These are phyloP conservation scores for Bauhinia variegata DNA, from an alignment of 306 rosid species.

Conservation along the genomic window DNA sequence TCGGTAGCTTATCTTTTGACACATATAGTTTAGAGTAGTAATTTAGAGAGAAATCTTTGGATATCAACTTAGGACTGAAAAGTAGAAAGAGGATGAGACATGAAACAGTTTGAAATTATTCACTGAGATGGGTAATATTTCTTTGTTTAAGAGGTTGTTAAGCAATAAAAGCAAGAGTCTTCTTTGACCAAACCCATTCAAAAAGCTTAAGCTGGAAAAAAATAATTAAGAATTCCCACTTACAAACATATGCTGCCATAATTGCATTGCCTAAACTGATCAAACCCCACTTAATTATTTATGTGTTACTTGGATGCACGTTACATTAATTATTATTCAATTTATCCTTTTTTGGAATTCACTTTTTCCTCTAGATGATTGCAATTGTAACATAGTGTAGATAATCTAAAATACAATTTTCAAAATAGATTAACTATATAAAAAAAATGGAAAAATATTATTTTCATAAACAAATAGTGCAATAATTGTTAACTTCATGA, in stretches of 20 bases:
- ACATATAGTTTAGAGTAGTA: neutral
- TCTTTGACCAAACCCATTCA: slow-evolving; percentile 28
- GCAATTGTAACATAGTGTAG: too few relatives aligned
- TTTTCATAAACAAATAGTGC: too few relatives aligned
- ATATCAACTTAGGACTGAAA: neutral
- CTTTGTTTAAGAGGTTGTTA: neutral
- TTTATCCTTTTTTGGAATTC: neutral
- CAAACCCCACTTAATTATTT: slow-evolving; percentile 20
- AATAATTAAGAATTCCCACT: slow-evolving; percentile 7
- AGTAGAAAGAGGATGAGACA: neutral
- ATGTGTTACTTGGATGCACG: slow-evolving; percentile 36
- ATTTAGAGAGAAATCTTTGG: neutral
- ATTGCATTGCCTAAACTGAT: slow-evolving; percentile 28
- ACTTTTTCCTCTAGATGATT: too few relatives aligned
- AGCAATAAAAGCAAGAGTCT: slow-evolving; percentile 20
- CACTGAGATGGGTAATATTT: neutral
- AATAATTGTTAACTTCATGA: too few relatives aligned
- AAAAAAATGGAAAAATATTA: too few relatives aligned
- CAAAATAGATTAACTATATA: too few relatives aligned
- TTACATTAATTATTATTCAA: slow-evolving; percentile 3
- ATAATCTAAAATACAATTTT: too few relatives aligned
- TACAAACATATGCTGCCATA: slow-evolving; percentile 10
- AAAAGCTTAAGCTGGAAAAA: neutral
- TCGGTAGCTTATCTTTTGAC: neutral
- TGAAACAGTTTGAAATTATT: neutral